Base-by-base conservation (phyloP, 2,329 filamentous ascomycete genomes). In the Geosmithia putterillii region DNA sequence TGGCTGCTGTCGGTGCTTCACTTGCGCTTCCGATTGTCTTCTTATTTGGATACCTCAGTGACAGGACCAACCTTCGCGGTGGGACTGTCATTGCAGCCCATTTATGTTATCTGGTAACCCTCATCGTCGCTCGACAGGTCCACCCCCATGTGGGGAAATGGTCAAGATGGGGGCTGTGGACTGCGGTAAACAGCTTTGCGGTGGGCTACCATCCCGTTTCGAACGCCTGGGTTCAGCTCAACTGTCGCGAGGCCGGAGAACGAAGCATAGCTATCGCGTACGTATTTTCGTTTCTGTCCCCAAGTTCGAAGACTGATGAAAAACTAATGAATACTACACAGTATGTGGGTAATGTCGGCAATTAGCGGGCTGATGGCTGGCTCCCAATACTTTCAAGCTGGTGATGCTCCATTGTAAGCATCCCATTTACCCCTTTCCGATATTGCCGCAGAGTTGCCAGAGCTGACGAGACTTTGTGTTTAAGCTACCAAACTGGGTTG, bases 141-240 rank as follows among this genome's bases (percentile, higher is more conserved):
- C 66, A 73, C 42, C 60, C 65, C 0, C 57, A 62, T 40, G 64
- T 67, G 0, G 63, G 65, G 0, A 65, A 61, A 47, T 74, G 71
- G 71, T 62, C 61, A 7, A 61, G 63, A 10, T 71, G 67, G 57
- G 69, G 62, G 0, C 53, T 75, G 6, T 74, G 70, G 71, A 74
- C 71, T 3, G 58, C 59, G 0, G 61, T 73, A 3, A 74, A 74
- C 51, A 57, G 57, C 2, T 64, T 74, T 34, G 68, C 70, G 0
- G 71, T 74, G 8, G 67, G 70, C 0, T 74, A 74, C 47, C 71
- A 74, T 51, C 70, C 70, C 0, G 60, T 70, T 1, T 69, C 73
- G 44, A 74, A 74, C 52, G 62, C 67, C 0, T 74, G 70, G 70
- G 56, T 71, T 17, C 68, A 73, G 50, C 54, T 73, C 7, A 75